phyloP scores from a whole-genome alignment of 495 filamentous ascomycete genomes.

The Baudoinia panamericana region DNA sequence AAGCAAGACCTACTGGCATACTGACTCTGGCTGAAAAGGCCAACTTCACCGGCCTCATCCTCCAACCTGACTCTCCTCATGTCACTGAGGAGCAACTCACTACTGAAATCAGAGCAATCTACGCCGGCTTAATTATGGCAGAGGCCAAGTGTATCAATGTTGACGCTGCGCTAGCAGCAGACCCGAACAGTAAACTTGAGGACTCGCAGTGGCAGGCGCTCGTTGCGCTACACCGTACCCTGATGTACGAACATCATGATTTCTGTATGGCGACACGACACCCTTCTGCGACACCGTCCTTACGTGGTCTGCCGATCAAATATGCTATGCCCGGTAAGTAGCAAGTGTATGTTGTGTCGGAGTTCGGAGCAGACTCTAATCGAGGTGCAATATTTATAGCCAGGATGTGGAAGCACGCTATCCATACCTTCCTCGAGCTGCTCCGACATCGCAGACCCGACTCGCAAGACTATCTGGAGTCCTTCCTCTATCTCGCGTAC shows the following conservation, averaged over 20 bases:
- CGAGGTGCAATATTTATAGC: too few relatives aligned
- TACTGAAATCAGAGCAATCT: constrained; percentile 56
- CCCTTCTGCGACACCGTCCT: constrained; percentile 45
- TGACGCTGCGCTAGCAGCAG: constrained; percentile 38
- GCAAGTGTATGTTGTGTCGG: too few relatives aligned
- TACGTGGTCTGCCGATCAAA: constrained; percentile 48
- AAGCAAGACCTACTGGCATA: too few relatives aligned
- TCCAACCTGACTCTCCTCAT: constrained; percentile 50
- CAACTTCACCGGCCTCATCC: too few relatives aligned
- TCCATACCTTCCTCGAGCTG: constrained; percentile 65
- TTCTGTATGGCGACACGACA: constrained; percentile 72
- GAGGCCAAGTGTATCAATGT: constrained; percentile 69
- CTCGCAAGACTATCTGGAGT: constrained; percentile 64
- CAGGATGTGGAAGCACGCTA: constrained; percentile 73
- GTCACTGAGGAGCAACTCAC: constrained; percentile 64
- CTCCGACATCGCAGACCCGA: constrained; percentile 54
- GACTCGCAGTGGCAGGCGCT: constrained; percentile 59
- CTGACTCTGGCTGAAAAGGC: too few relatives aligned
- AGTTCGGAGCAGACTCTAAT: too few relatives aligned
- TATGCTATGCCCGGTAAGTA: constrained; percentile 81
- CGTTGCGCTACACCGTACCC: constrained; percentile 55
- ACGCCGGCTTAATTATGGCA: constrained; percentile 63
- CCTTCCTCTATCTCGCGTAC: constrained; percentile 70
- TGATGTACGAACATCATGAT: constrained; percentile 68
- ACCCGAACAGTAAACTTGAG: constrained; percentile 32